A percentile compares a stretch with the other conserved stretches of the same genome.
Conservation (phyloP, 352 stramenopile genomes). For the Elongisporangium anandrum region DNA sequence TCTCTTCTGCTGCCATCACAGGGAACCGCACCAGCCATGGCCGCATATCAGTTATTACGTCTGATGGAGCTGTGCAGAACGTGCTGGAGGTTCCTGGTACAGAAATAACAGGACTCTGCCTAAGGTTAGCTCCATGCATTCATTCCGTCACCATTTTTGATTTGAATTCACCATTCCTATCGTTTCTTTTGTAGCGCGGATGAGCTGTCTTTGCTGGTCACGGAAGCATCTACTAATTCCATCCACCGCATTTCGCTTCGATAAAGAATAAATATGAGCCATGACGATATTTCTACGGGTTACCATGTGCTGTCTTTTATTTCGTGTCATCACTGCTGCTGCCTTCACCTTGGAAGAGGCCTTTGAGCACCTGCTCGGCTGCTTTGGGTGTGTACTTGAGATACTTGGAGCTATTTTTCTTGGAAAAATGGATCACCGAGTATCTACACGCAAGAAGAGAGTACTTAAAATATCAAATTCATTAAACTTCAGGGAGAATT, state of each 20-base stretch:
- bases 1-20: conserved; percentile 8
- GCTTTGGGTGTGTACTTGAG: conserved; percentile 86
- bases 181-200: conserved; percentile 27
- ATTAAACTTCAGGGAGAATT: too few relatives aligned
- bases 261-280: conserved; percentile 1
- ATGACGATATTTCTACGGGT: neutral
- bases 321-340: conserved; percentile 2
- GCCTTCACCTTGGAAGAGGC: conserved; percentile 74
- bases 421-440: conserved; percentile 89
- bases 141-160: neutral
- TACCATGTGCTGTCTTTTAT: neutral
- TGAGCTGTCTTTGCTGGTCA: conserved; percentile 60
- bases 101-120: conserved; percentile 74
- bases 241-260: conserved; percentile 46
- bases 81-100: conserved; percentile 52
- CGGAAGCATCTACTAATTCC: conserved; percentile 70
- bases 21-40: conserved; percentile 29
- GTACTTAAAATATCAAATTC: too few relatives aligned
- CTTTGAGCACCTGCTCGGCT: conserved; percentile 72
- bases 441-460: too few relatives aligned
- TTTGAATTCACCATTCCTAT: neutral
- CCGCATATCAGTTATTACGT: conserved; percentile 64
- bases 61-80: conserved; percentile 36
- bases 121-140: conserved; percentile 35
- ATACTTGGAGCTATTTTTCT: conserved; percentile 88